Conservation (phyloP, 352 stramenopile species). For the Globisporangium cylindrosporum region DNA sequence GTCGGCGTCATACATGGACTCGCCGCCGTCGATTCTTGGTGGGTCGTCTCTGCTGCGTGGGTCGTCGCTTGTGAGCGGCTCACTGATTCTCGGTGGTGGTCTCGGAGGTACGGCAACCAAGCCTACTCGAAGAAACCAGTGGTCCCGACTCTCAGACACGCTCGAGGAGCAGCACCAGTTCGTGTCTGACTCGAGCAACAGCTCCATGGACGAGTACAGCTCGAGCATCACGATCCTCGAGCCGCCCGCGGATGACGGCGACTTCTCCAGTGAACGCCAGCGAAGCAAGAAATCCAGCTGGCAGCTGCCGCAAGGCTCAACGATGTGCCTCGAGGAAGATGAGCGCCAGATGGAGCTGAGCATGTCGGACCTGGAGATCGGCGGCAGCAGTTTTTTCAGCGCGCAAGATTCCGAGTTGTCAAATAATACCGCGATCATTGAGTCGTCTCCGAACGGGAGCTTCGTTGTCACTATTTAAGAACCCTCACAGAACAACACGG, state of each 20-base stretch:
- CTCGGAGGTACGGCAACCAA: background rate
- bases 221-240: conserved; percentile 42
- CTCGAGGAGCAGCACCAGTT: conserved; percentile 48
- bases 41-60: conserved; percentile 13
- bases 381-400: conserved; percentile 13
- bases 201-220: conserved; percentile 43
- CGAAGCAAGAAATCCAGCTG: conserved; percentile 14
- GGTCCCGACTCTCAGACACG: conserved; percentile 24
- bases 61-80: conserved; percentile 12
- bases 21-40: conserved; percentile 28
- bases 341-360: conserved; percentile 13
- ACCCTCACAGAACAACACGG: background rate
- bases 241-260: conserved; percentile 20
- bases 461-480: conserved; percentile 65
- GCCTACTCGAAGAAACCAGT: conserved; percentile 16
- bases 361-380: conserved; percentile 19
- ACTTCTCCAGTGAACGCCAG: conserved; percentile 24
- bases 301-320: background rate
- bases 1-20: conserved; percentile 39
- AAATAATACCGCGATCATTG: conserved; percentile 30
- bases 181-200: conserved; percentile 38
- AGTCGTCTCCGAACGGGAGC: conserved; percentile 49
- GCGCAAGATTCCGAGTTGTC: conserved; percentile 6
- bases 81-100: conserved; percentile 18
- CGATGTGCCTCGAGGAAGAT: background rate